A percentile compares a stretch with the other conserved stretches of the same genome.
phyloP scores from a whole-genome alignment of 75 land plant species.

The Selaginella moellendorffii region DNA sequence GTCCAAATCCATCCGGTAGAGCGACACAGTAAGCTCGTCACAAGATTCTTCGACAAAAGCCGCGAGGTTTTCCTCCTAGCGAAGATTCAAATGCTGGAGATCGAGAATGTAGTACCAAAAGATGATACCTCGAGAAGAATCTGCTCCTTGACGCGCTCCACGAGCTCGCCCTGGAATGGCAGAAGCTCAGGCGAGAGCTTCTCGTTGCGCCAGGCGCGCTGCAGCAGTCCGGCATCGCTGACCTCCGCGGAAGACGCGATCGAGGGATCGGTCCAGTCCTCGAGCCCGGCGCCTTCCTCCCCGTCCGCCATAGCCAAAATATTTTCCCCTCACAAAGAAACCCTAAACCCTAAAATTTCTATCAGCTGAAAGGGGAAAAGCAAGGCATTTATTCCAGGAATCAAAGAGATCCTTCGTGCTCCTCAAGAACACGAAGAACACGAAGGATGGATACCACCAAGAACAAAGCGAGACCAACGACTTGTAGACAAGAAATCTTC shows the following conservation, averaged over 20 bases:
- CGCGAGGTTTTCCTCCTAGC: constrained; percentile 67
- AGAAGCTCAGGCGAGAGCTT: constrained; percentile 89
- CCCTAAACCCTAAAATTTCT: too few relatives aligned
- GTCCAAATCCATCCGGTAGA: constrained; percentile 88
- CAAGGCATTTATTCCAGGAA: too few relatives aligned
- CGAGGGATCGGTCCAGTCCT: not conserved
- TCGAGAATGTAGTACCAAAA: not conserved
- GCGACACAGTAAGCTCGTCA: constrained; percentile 64
- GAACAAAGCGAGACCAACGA: too few relatives aligned
- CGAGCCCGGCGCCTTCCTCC: too few relatives aligned
- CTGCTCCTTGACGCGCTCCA: constrained; percentile 56
- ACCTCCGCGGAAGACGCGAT: not conserved
- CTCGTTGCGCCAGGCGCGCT: constrained; percentile 85
- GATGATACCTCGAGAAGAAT: constrained; percentile 38
- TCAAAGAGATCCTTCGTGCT: too few relatives aligned
- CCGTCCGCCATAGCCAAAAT: too few relatives aligned
- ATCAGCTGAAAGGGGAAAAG: too few relatives aligned
- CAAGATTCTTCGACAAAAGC: constrained; percentile 30
- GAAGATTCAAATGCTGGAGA: not conserved
- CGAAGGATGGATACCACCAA: too few relatives aligned
- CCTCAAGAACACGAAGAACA: too few relatives aligned
- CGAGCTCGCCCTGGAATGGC: constrained; percentile 33
- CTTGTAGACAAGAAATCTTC: too few relatives aligned
- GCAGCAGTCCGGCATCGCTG: constrained; percentile 62
- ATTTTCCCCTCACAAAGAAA: too few relatives aligned